Conservation (phyloP, 2,329 filamentous ascomycete genomes). For the Colletotrichum sp. region DNA sequence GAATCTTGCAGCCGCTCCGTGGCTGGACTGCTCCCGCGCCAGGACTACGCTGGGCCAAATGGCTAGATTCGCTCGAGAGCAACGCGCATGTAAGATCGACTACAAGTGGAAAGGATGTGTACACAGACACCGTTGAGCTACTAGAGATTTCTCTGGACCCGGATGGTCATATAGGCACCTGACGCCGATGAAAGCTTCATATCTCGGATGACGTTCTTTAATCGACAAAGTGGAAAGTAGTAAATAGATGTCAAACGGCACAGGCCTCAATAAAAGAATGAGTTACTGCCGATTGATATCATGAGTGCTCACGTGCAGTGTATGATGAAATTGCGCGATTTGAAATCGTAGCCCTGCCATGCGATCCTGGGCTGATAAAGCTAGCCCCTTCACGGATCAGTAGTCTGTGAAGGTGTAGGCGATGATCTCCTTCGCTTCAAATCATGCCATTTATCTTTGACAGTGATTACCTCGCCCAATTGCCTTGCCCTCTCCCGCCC, state of each 20-base stretch:
- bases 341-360: not conserved
- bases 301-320: not conserved
- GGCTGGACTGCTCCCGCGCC: slow-evolving; percentile 69
- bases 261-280: not conserved
- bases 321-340: not conserved
- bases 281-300: not conserved
- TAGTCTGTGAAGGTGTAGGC: not conserved
- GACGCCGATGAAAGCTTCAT: not conserved
- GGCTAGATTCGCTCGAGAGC: slow-evolving; percentile 72
- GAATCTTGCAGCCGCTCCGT: slow-evolving; percentile 67
- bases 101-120: slow-evolving; percentile 62
- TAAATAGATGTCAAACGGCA: not conserved
- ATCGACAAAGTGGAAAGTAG: not conserved
- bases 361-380: not conserved
- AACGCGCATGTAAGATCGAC: slow-evolving; percentile 69
- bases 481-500: slow-evolving; percentile 47
- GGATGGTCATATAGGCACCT: not conserved
- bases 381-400: not conserved
- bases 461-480: slow-evolving; percentile 48
- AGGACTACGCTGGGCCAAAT: slow-evolving; percentile 67
- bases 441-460: slow-evolving; percentile 46
- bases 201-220: not conserved
- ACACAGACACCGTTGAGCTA: slow-evolving; percentile 63
- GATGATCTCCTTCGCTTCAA: slow-evolving; percentile 36
- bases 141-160: slow-evolving; percentile 24